A percentile compares a stretch with the other conserved stretches of the same genome.
Conservation (phyloP, 495 filamentous ascomycete genomes). For the Neurospora tetraspora region DNA sequence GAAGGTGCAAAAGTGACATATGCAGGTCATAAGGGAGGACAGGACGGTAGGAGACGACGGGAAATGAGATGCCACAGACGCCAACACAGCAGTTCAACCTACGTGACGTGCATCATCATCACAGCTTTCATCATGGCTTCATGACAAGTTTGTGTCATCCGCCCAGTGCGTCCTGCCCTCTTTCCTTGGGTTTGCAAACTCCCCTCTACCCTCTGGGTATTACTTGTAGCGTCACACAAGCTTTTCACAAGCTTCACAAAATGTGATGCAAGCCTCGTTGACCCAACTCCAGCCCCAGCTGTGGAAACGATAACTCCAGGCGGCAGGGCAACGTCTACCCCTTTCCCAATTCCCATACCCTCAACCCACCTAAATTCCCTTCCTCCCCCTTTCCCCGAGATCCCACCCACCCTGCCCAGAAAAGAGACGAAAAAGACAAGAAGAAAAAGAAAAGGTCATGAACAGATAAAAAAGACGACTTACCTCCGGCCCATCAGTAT, state of each 20-base stretch:
- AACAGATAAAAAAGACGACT: slow-evolving; percentile 5
- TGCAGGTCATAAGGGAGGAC: neutral
- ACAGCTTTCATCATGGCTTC: neutral
- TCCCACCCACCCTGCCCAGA: neutral
- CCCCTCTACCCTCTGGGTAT: neutral
- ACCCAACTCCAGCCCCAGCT: neutral
- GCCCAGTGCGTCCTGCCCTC: neutral
- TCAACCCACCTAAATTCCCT: neutral
- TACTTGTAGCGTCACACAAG: neutral
- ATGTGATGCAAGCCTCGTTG: neutral
- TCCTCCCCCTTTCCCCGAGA: neutral
- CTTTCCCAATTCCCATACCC: neutral
- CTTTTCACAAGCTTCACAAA: no score
- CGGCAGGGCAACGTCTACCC: neutral
- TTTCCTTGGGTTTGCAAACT: neutral
- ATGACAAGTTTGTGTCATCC: neutral
- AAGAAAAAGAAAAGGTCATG: neutral
- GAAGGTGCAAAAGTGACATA: neutral
- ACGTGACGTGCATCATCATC: neutral
- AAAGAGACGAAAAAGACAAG: neutral
- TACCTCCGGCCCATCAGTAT: slow-evolving; percentile 35
- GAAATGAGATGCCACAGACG: neutral
- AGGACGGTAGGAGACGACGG: neutral
- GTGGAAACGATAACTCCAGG: no score
- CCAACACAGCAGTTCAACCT: neutral